Percentiles rank a stretch among this genome's conserved stretches.
phyloP scores from a whole-genome alignment of 2,329 filamentous ascomycete genomes.

The Colletotrichum chrysophilum region DNA sequence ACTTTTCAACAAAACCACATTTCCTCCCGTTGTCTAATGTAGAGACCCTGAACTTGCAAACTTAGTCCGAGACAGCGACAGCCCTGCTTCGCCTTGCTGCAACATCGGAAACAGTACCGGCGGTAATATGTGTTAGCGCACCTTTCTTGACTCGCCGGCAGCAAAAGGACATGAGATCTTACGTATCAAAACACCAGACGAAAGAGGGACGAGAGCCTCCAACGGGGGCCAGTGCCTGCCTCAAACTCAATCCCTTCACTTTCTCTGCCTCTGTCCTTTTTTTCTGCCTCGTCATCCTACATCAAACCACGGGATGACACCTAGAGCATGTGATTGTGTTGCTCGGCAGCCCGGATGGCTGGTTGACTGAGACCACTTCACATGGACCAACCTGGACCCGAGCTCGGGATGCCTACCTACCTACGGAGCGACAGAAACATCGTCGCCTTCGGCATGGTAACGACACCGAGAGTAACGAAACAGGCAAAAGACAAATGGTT shows the following conservation, averaged over 20 bases:
- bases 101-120: constrained; percentile 5
- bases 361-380: neutral
- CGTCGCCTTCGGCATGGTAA: neutral
- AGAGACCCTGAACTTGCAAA: neutral
- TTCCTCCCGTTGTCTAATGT: neutral
- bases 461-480: neutral
- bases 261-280: neutral
- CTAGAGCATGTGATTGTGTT: constrained; percentile 5
- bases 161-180: neutral
- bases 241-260: constrained; percentile 8
- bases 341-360: neutral
- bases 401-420: neutral
- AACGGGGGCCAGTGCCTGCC: neutral
- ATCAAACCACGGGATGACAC: neutral
- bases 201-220: neutral
- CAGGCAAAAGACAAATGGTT: neutral
- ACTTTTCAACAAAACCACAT: neutral
- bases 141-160: constrained; percentile 1
- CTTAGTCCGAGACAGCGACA: neutral
- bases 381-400: neutral
- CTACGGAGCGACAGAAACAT: neutral
- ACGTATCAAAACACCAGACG: constrained; percentile 20
- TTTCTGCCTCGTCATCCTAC: neutral
- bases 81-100: neutral
- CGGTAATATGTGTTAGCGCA: neutral